Evolutionary conservation across 257 asterid species (phyloP).

Genomic region (Przewalskia tangutica): DNA sequence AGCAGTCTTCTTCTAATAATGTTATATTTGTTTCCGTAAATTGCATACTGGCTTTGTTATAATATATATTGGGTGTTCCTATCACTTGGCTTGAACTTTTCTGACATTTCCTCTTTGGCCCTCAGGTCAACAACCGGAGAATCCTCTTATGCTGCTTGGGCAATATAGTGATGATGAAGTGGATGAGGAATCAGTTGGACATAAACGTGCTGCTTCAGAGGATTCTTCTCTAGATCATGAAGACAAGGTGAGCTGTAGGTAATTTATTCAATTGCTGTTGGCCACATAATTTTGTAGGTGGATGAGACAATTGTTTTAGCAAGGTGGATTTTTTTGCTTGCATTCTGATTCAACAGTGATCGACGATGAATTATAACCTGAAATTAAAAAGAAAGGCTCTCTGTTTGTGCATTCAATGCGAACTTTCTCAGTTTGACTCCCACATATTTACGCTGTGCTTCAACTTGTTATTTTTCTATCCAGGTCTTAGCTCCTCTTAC

Average conservation of each 20-base stretch:
- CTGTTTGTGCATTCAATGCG: not conserved
- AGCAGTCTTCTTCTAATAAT: conserved; percentile 15
- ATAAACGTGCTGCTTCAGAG: conserved; percentile 22
- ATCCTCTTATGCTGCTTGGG: conserved; percentile 79
- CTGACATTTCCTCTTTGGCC: conserved; percentile 28
- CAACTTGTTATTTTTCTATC: not conserved
- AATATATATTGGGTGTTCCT: conserved; percentile 9
- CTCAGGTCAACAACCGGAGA: conserved; percentile 56
- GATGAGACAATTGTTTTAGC: not conserved
- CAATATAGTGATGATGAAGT: conserved; percentile 92
- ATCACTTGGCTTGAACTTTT: conserved; percentile 7
- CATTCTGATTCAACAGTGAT: not conserved
- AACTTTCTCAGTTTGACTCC: not conserved
- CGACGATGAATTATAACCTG: not conserved
- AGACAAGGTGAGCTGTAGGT: conserved; percentile 45
- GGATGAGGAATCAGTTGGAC: conserved; percentile 47
- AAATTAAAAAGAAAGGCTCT: not conserved
- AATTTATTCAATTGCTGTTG: not conserved
- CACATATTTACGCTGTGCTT: not conserved
- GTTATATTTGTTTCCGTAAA: conserved; percentile 10
- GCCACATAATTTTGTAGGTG: not conserved
- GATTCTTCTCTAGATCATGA: conserved; percentile 28
- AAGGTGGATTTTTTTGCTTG: not conserved
- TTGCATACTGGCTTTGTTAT: not conserved
- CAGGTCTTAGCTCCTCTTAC: not conserved